These are phyloP conservation scores for Luvunga scandens DNA, from an alignment of 345 rosid genomes.

Conservation along the genomic window DNA sequence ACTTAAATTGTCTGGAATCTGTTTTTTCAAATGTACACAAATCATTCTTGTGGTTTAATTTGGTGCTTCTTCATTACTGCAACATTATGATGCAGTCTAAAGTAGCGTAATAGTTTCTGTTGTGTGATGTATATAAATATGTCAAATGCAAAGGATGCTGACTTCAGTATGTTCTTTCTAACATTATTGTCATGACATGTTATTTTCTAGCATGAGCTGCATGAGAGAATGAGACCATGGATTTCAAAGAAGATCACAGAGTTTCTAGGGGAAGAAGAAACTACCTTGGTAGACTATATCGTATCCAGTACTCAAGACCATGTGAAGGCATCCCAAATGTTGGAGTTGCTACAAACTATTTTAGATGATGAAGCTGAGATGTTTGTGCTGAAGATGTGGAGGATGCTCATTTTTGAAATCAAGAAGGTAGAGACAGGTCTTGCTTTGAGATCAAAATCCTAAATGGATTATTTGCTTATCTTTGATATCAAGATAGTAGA, in stretches of 20 bases:
- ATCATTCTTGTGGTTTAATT: neutral
- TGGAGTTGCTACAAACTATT: slow-evolving; percentile 81
- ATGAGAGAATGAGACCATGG: slow-evolving; percentile 98
- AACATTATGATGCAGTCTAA: neutral
- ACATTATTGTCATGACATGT: slow-evolving; percentile 11
- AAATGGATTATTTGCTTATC: slow-evolving; percentile 57
- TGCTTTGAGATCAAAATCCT: slow-evolving; percentile 56
- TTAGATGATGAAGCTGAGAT: slow-evolving; percentile 96
- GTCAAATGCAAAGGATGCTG: neutral
- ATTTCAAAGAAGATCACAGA: slow-evolving; percentile 94
- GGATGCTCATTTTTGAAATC: slow-evolving; percentile 96
- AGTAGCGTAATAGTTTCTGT: neutral
- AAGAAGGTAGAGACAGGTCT: slow-evolving; percentile 87
- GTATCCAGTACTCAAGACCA: slow-evolving; percentile 82
- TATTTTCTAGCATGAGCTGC: slow-evolving; percentile 61
- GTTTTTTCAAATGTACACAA: neutral
- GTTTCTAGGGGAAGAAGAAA: slow-evolving; percentile 95
- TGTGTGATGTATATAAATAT: neutral
- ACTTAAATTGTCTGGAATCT: neutral
- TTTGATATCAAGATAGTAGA: slow-evolving; percentile 89
- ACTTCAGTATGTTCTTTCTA: neutral
- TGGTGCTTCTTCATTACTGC: neutral
- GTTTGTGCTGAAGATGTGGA: slow-evolving; percentile 99
- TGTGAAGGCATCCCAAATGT: slow-evolving; percentile 86
- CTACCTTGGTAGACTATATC: slow-evolving; percentile 82